These are phyloP conservation scores for Candida frijolesensis DNA, from an alignment of 1,139 yeast genomes.

Conservation along the genomic window DNA sequence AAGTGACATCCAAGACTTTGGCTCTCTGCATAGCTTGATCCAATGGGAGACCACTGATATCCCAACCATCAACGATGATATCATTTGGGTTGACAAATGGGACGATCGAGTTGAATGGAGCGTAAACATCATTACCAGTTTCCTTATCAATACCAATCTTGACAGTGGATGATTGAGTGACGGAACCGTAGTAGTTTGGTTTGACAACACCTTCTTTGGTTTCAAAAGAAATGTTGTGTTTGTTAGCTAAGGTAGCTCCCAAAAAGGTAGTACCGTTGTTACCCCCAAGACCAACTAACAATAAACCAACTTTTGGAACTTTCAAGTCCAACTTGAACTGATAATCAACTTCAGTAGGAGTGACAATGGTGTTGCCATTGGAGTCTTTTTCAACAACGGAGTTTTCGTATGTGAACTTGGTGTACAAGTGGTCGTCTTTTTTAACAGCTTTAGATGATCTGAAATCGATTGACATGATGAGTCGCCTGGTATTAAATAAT, in stretches of 20 bases:
- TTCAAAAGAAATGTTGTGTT: constrained; percentile 73
- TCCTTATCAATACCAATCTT: constrained; percentile 81
- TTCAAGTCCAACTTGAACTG: constrained; percentile 84
- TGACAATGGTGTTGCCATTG: constrained; percentile 64
- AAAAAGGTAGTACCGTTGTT: constrained; percentile 93
- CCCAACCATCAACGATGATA: constrained; percentile 94
- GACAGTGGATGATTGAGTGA: constrained; percentile 88
- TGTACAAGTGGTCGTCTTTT: constrained; percentile 59
- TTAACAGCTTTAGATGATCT: constrained; percentile 63
- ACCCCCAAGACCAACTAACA: constrained; percentile 95
- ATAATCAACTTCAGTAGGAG: constrained; percentile 73
- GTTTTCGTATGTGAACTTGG: constrained; percentile 60
- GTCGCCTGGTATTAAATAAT: background rate
- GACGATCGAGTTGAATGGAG: constrained; percentile 86
- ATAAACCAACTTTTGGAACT: constrained; percentile 83
- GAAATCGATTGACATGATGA: constrained; percentile 44
- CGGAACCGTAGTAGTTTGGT: constrained; percentile 95
- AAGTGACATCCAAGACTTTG: constrained; percentile 80
- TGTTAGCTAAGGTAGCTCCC: constrained; percentile 85
- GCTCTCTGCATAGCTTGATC: constrained; percentile 84
- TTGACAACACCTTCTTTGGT: constrained; percentile 79
- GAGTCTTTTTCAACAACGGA: constrained; percentile 41
- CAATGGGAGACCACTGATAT: constrained; percentile 72
- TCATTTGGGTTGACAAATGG: constrained; percentile 93
- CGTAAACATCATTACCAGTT: constrained; percentile 81